phyloP scores from a whole-genome alignment of 2,329 filamentous ascomycete species.

The Anthostomella pinea region DNA sequence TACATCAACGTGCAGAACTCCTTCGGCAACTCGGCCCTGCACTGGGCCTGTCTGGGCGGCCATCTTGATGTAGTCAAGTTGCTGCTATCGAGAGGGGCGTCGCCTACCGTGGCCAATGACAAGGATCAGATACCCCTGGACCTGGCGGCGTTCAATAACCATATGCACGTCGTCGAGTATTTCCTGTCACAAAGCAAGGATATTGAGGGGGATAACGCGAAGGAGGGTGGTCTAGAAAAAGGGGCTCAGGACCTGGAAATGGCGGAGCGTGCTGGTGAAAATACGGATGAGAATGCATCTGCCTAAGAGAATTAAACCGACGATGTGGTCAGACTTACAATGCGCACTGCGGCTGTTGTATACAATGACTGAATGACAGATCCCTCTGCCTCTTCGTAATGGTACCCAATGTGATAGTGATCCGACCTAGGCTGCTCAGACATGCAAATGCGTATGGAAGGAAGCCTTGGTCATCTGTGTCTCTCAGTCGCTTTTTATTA shows the following conservation, averaged over 20 bases:
- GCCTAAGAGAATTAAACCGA: too few species aligned
- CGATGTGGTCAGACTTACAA: too few species aligned
- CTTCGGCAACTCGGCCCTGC: constrained; percentile 85
- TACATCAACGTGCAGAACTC: constrained; percentile 71
- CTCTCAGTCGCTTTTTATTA: too few species aligned
- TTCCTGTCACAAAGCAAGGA: constrained; percentile 49
- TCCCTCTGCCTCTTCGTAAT: too few species aligned
- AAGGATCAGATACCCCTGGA: constrained; percentile 80
- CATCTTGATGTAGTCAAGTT: constrained; percentile 78
- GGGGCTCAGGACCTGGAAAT: constrained; percentile 33
- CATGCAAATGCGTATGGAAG: too few species aligned
- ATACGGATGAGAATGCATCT: too few species aligned
- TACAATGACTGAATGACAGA: too few species aligned
- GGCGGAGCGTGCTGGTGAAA: constrained; percentile 14
- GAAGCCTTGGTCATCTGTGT: too few species aligned
- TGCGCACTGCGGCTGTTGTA: too few species aligned
- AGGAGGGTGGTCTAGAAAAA: constrained; percentile 39
- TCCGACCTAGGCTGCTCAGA: too few species aligned
- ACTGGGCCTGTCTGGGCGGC: constrained; percentile 91
- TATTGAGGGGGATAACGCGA: constrained; percentile 47
- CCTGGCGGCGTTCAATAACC: constrained; percentile 67
- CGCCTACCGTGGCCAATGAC: constrained; percentile 74
- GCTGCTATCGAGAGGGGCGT: constrained; percentile 73
- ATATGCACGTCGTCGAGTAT: constrained; percentile 62
- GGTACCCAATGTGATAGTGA: too few species aligned